Percentiles rank a stretch among this genome's conserved stretches.
Conservation (phyloP, 2,329 filamentous ascomycete species). For the Xylariaceae sp. region DNA sequence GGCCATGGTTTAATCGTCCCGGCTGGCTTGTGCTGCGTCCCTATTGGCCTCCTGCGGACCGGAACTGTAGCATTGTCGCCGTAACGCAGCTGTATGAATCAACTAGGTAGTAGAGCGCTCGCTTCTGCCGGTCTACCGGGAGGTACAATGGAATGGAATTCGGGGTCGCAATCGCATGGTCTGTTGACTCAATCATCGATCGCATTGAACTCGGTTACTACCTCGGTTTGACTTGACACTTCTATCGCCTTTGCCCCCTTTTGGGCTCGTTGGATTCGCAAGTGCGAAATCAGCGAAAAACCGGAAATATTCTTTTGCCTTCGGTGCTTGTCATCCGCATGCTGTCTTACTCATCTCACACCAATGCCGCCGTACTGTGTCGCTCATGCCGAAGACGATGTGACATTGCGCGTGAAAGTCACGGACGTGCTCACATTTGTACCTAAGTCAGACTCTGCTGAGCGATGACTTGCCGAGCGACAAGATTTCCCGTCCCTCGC, state of each 20-base stretch:
- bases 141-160: background rate
- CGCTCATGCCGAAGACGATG: conserved; percentile 14
- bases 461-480: conserved; percentile 7
- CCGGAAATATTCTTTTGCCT: conserved; percentile 17
- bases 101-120: conserved; percentile 1
- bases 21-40: conserved; percentile 8
- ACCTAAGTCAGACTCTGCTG: conserved; percentile 4
- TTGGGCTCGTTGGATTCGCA: conserved; percentile 4
- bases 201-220: no score
- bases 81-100: conserved; percentile 12
- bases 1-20: conserved; percentile 16
- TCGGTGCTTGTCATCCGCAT: conserved; percentile 13
- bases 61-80: conserved; percentile 15
- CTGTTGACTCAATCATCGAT: conserved; percentile 1
- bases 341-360: conserved; percentile 21
- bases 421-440: background rate
- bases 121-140: conserved; percentile 15
- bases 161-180: background rate
- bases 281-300: background rate
- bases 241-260: background rate
- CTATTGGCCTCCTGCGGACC: conserved; percentile 16
- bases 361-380: conserved; percentile 9
- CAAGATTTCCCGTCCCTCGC: background rate
- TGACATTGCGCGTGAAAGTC: background rate
- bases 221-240: background rate